phyloP scores from a whole-genome alignment of 2,329 filamentous ascomycete genomes.

The Aspergillus novofumigatus region DNA sequence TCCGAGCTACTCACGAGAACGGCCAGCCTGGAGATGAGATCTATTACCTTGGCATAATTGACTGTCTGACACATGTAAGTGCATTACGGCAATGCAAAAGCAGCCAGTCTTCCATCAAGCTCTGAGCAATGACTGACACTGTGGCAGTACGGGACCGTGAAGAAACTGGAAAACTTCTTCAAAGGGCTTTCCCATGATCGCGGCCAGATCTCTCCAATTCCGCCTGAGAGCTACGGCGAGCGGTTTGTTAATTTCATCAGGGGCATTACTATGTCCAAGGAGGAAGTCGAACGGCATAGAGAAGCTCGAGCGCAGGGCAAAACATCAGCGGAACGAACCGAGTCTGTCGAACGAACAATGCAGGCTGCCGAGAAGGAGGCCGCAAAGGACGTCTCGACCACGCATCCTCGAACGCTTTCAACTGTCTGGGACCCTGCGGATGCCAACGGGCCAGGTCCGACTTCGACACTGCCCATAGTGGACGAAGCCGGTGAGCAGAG shows the following conservation, averaged over 20 bases:
- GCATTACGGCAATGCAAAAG: background rate
- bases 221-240: conserved; percentile 85
- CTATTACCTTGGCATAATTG: conserved; percentile 97
- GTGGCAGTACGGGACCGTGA: conserved; percentile 80
- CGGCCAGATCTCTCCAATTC: conserved; percentile 85
- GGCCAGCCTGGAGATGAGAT: conserved; percentile 82
- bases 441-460: conserved; percentile 48
- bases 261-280: conserved; percentile 81
- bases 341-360: conserved; percentile 52
- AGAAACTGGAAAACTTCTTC: conserved; percentile 94
- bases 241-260: conserved; percentile 91
- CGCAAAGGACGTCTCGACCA: conserved; percentile 57
- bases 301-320: conserved; percentile 26
- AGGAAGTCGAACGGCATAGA: conserved; percentile 64
- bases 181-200: conserved; percentile 84
- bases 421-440: conserved; percentile 57
- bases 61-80: conserved; percentile 91
- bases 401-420: conserved; percentile 59
- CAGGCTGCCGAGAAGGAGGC: conserved; percentile 59
- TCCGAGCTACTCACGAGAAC: conserved; percentile 88
- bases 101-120: background rate
- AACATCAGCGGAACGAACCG: conserved; percentile 29
- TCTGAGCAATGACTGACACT: conserved; percentile 6
- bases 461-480: conserved; percentile 71
- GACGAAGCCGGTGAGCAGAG: conserved; percentile 80